Evolutionary conservation across 2,329 filamentous ascomycete species (phyloP).

Genomic region (Verticillium nonalfalfae): DNA sequence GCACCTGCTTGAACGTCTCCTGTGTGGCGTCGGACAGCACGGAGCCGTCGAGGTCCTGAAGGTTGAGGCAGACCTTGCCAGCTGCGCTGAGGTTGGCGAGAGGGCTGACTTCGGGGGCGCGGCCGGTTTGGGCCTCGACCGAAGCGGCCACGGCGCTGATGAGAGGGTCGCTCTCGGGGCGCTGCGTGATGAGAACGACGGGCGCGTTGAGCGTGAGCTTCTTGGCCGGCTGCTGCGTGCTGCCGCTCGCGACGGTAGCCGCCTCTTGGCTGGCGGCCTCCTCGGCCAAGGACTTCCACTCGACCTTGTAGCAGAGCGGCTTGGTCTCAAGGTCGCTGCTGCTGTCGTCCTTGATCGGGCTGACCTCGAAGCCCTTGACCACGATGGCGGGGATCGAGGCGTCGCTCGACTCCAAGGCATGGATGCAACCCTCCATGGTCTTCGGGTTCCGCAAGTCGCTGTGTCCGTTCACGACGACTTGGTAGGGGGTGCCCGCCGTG

Average conservation of each 20-base stretch:
- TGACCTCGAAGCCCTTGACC: constrained; percentile 29
- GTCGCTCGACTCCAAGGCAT: background rate
- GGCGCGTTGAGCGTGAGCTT: constrained; percentile 6
- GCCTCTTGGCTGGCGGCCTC: constrained; percentile 5
- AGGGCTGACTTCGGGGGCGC: constrained; percentile 12
- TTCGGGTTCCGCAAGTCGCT: constrained; percentile 4
- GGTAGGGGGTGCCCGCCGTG: constrained; percentile 18
- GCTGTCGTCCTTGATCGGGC: constrained; percentile 31
- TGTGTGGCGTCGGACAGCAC: background rate
- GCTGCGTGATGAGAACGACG: constrained; percentile 19
- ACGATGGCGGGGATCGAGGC: constrained; percentile 22
- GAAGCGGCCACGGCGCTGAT: constrained; percentile 12
- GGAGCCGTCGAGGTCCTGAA: background rate
- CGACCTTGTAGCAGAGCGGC: constrained; percentile 34
- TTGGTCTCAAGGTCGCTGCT: constrained; percentile 1
- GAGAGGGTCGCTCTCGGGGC: constrained; percentile 9
- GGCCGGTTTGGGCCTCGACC: constrained; percentile 13
- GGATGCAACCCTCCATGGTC: background rate
- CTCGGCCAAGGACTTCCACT: constrained; percentile 33
- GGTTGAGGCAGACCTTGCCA: background rate
- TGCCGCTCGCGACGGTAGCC: constrained; percentile 2
- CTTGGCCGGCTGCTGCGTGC: background rate
- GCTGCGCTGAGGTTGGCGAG: constrained; percentile 8
- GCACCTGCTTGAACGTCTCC: background rate
- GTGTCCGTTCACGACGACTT: constrained; percentile 18